Base-by-base conservation (phyloP, 208 protist species). In the Vickermania ingenoplastis region DNA sequence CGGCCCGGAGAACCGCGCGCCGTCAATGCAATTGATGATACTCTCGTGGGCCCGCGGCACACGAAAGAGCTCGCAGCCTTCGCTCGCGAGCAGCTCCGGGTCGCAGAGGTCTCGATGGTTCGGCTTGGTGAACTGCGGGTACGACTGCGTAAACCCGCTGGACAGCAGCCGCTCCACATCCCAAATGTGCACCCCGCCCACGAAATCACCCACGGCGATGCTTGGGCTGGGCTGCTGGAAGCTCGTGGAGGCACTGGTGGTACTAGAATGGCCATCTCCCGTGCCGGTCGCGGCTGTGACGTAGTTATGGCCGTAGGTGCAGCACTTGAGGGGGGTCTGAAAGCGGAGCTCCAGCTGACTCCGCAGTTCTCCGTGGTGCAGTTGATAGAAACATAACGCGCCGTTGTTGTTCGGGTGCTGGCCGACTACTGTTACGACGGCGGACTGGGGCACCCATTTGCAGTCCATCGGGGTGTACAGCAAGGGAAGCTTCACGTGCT, bases 21-120 rank as follows among this genome's bases (percentile, higher is more conserved):
- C 95, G 69, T 98, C 95, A 60, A 98, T 86, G n/a, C 63, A 69
- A 70, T 98, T 97, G 66, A 98, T 94, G 59, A 98, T 95, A 53
- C 66, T 79, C 41, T 81, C 72, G 63, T 97, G 92, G n/a, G 86
- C 90, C 56, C 92, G 86, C n/a, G 77, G 74, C 4, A 77, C 67
- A 36, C 74, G 45, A 56, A 91, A 89, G 36, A 45, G 11, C 17
- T 45, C 36, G 36, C 36, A 45, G 36, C 36, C 36, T 22, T 78
- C 21, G 0, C 70, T 61, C 0, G 78, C 73, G 11, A 45, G 36
- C 36, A 45, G 36, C 7, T 17, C 36, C 17, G 36, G 36, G 7
- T 7, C 36, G 36, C 36, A 45, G 11, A 45, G 11, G 11, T 45
- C 36, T 7, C 36, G 36, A 17, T 45, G 7, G 2, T 23, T 59